A percentile compares a stretch with the other conserved stretches of the same genome.
Evolutionary conservation across 805 yeast species (phyloP).

Genomic region (Cephaloascus albidus): DNA sequence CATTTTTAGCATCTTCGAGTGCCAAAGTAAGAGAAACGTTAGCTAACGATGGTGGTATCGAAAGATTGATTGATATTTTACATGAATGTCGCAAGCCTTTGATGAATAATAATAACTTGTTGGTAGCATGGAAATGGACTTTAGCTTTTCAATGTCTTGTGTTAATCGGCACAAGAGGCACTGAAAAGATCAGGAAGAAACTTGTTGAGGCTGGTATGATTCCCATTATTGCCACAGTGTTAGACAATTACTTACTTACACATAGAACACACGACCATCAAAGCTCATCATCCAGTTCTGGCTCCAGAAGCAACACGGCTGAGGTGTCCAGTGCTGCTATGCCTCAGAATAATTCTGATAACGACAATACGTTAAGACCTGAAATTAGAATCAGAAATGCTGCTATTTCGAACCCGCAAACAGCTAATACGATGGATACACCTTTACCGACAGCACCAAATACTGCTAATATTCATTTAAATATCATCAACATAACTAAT

Average conservation of each 20-base stretch:
- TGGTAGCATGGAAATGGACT: conserved; percentile 97
- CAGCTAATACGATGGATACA: conserved; percentile 9
- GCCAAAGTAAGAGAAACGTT: conserved; percentile 87
- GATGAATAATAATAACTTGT: conserved; percentile 20
- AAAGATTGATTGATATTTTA: conserved; percentile 74
- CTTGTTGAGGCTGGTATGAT: conserved; percentile 89
- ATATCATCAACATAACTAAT: not conserved
- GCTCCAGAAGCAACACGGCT: conserved; percentile 1
- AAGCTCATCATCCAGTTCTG: conserved; percentile 7
- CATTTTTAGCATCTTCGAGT: conserved; percentile 77
- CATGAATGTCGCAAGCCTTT: conserved; percentile 57
- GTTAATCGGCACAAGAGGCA: conserved; percentile 86
- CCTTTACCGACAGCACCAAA: not conserved
- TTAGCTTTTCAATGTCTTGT: conserved; percentile 89
- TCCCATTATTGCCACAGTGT: conserved; percentile 83
- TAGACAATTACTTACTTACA: conserved; percentile 67
- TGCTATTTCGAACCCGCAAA: conserved; percentile 10
- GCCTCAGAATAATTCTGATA: not conserved
- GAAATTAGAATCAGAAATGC: not conserved
- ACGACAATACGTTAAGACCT: not conserved
- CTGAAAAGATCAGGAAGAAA: conserved; percentile 74
- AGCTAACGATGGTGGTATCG: conserved; percentile 85
- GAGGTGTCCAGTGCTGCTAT: not conserved
- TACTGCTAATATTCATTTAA: not conserved
- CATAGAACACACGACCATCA: conserved; percentile 19